Evolutionary conservation across 2,329 filamentous ascomycete species (phyloP), one percentile per base, ranked within the genome.

Genomic region (Colletotrichum lupini): DNA sequence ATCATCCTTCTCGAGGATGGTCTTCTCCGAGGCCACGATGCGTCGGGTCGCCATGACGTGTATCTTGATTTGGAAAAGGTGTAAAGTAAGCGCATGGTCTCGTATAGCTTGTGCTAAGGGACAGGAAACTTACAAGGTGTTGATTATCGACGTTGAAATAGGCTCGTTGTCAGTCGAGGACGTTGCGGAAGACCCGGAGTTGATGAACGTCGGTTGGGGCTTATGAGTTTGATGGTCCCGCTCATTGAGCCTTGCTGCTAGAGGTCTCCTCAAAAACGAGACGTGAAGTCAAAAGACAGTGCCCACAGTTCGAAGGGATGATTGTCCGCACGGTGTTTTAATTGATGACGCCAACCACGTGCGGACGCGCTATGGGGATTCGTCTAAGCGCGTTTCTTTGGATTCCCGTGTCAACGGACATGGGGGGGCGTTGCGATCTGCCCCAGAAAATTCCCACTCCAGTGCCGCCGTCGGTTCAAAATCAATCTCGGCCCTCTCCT

Each of bases 1-100:
- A 75, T 90, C 87, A 80, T 91, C 89, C 78, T 89, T 87, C 74
- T 92, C 89, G 61, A 94, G 87, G 70, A 91, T 85, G 35, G 89
- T 90, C 85, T 93, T 93, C 82, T 94, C 92, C 7, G 87, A 83
- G 49, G 87, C 87, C 75, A 92, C 85, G 78, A 91, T 92, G 78
- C 93, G 88, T 82, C 91, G 88, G 56, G 92, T 92, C 14, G 94
- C 87, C 94, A 95, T 95, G 76, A 65, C 86, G 76, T 86, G 76
- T 32, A 26, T 32, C 53, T 71, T 71, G 14, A 26, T 26, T 26
- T 24, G 24, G 24, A 24, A 24, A 53, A 63, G 16, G 6, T 16
- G 30, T 64, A 32, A 55, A 46, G 30, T 64, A 32, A 64, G 61
- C 30, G n/a, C 8, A 37, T 22, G 19, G 46, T n/a, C 22, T 30